Base-by-base conservation (phyloP, 306 rosid species). In the Clitoria ternatea region DNA sequence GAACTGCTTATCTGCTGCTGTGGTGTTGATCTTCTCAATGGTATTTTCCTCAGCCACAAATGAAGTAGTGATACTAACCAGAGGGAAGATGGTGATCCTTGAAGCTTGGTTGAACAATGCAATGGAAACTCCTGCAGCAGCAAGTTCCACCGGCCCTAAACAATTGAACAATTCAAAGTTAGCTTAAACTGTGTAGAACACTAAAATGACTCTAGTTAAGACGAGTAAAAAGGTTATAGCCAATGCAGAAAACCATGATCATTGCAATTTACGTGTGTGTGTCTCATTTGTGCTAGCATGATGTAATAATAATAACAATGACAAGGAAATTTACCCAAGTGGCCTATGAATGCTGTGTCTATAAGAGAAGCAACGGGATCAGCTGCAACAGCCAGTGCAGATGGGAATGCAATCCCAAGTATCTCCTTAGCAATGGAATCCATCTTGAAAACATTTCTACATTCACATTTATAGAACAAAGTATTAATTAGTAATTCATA, bases 11-110 rank as follows among this genome's bases (percentile, higher is more conserved):
- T 85, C 79, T 4, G 65, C 84, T 50, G 80, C 79, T 65, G 55
- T 77, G 4, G 2, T 43, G 20, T 74, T 72, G 37, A 81, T 55
- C 10, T 65, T 81, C 5, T 76, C 78, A 37, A 87, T 64, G 32
- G 99, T 89, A 20, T 87, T 96, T 80, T 94, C 99, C 83, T 94
- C 97, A 1, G 99, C 99, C 1, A 94, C 99, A 80, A 94, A 94
- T 13, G 97, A 94, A 47, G 99, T 94, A 4, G 99, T 91, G 59
- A 94, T 86, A 43, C 99, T 94, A 1, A 94, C 96, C n/a, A 94
- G 50, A 44, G 99, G 99, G 80, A 91, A 94, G 68, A 94, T 94
- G 33, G 96, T 87, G 22, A 94, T 94, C 84, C 96, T 89, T 43
- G 97, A 94, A 60, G 99, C 99, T 77, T 91, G 97, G 50, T 94